Evolutionary conservation across 208 protist species (phyloP).

Genomic region (Phytomonas sp.): DNA sequence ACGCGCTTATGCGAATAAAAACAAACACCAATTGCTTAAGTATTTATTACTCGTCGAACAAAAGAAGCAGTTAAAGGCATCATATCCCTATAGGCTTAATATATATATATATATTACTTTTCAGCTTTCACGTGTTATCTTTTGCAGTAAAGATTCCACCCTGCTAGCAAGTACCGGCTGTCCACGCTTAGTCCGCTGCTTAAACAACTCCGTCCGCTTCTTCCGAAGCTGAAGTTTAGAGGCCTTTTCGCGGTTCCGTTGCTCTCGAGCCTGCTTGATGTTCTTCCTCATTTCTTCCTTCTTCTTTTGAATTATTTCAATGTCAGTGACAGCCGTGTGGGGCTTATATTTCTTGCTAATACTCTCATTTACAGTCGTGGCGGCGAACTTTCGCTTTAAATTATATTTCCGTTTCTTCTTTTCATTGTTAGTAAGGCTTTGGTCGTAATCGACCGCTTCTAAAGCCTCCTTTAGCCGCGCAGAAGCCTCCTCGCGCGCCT

Average conservation of each 20-base stretch:
- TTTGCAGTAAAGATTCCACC: constrained; percentile 61
- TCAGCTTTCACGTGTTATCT: constrained; percentile 23
- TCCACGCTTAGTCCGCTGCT: constrained; percentile 54
- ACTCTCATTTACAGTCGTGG: constrained; percentile 57
- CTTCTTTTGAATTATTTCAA: constrained; percentile 44
- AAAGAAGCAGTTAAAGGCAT: constrained; percentile 5
- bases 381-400: constrained; percentile 80
- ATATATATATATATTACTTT: neutral
- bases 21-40: no score
- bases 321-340: constrained; percentile 45
- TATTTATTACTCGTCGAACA: neutral
- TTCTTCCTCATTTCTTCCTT: constrained; percentile 40
- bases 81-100: neutral
- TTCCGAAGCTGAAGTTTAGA: constrained; percentile 37
- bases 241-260: constrained; percentile 39
- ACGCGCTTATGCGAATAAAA: no score
- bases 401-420: constrained; percentile 84
- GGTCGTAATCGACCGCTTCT: constrained; percentile 71
- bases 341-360: constrained; percentile 53
- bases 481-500: constrained; percentile 25
- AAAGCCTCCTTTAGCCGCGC: constrained; percentile 35
- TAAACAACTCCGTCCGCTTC: constrained; percentile 43
- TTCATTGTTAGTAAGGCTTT: constrained; percentile 80
- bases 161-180: constrained; percentile 77
- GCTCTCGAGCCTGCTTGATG: constrained; percentile 25